phyloP scores from a whole-genome alignment of 2,329 filamentous ascomycete species.

The Calonectria pauciramosa region DNA sequence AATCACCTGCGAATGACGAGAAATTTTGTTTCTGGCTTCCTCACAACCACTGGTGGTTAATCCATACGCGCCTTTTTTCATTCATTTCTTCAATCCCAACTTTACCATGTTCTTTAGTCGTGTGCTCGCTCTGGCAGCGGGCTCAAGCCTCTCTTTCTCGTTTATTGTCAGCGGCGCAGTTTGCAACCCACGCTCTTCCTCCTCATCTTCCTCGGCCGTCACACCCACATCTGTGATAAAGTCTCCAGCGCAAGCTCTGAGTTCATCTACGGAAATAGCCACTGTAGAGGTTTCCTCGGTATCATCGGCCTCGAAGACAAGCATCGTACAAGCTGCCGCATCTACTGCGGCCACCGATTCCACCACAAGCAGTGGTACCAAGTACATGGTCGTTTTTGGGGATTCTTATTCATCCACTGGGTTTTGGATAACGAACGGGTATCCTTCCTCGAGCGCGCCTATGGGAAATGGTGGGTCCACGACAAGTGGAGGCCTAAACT shows the following conservation, averaged over 20 bases:
- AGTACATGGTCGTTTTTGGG: conserved; percentile 23
- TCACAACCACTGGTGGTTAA: neutral
- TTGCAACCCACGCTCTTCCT: neutral
- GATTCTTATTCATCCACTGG: conserved; percentile 39
- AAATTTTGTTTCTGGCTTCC: neutral
- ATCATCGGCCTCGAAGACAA: conserved; percentile 1
- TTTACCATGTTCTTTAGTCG: conserved; percentile 7
- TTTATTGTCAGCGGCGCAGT: neutral
- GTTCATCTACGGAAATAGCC: neutral
- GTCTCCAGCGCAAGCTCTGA: neutral
- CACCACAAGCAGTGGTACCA: neutral
- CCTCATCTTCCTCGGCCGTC: neutral
- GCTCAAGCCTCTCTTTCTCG: neutral
- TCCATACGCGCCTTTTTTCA: neutral
- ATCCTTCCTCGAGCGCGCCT: conserved; percentile 26
- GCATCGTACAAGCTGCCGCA: neutral
- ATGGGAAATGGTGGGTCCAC: conserved; percentile 40
- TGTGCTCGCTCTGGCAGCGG: conserved; percentile 1
- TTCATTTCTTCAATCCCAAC: neutral
- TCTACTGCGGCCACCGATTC: conserved; percentile 8
- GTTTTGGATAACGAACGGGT: conserved; percentile 33
- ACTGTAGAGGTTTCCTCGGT: neutral
- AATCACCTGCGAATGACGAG: neutral
- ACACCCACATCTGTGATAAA: neutral
- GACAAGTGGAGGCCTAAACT: conserved; percentile 36